phyloP scores from a whole-genome alignment of 352 stramenopile genomes.

The Halophytophthora batemanensis region DNA sequence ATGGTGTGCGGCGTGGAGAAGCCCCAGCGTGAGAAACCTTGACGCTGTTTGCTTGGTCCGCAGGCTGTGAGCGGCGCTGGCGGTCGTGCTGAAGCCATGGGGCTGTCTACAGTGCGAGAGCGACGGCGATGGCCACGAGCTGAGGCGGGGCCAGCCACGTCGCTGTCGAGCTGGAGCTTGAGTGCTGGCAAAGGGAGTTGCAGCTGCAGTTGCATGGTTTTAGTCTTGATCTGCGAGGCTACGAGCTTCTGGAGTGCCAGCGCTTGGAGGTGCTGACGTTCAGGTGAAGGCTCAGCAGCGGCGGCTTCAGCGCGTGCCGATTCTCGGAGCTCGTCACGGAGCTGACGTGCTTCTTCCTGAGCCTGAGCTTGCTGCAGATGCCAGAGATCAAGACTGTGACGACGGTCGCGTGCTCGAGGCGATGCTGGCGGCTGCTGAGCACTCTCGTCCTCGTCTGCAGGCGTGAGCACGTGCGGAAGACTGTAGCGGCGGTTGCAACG shows the following conservation, averaged over 20 bases:
- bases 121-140: constrained; percentile 16
- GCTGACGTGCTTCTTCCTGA: constrained; percentile 36
- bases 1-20: constrained; percentile 18
- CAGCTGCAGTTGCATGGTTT: constrained; percentile 43
- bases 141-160: constrained; percentile 22
- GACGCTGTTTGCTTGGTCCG: constrained; percentile 7
- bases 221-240: constrained; percentile 55
- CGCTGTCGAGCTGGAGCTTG: constrained; percentile 29
- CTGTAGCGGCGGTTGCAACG: constrained; percentile 22
- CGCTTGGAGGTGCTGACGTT: constrained; percentile 71
- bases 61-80: constrained; percentile 22
- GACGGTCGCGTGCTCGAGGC: constrained; percentile 32
- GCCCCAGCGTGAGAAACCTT: constrained; percentile 21
- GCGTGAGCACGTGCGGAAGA: constrained; percentile 20
- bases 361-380: constrained; percentile 36
- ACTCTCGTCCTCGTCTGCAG: constrained; percentile 19
- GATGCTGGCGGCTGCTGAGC: constrained; percentile 23
- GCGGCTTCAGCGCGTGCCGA: constrained; percentile 27
- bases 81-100: constrained; percentile 3
- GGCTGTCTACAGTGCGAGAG: constrained; percentile 17
- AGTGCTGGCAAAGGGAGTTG: constrained; percentile 35
- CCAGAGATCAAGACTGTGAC: constrained; percentile 56
- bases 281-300: constrained; percentile 53
- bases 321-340: constrained; percentile 56
- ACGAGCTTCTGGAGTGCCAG: constrained; percentile 68